Percentiles rank a stretch among this genome's conserved stretches.
Evolutionary conservation across 805 yeast species (phyloP).

Genomic region (Kodamaea nitidulidarum): DNA sequence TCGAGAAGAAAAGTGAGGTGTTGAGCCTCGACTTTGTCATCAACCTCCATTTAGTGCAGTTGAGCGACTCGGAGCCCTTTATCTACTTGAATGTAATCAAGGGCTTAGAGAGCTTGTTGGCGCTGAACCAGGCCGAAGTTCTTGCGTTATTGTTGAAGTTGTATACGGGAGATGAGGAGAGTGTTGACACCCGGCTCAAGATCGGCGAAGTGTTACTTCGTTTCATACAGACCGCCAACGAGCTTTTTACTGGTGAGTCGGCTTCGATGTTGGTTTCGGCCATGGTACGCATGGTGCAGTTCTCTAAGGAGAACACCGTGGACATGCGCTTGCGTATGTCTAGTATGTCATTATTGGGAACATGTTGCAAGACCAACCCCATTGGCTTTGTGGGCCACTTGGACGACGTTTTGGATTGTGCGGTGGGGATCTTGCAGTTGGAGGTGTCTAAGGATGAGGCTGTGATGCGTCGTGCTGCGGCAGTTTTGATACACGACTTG

Average conservation of each 20-base stretch:
- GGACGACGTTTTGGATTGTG: constrained; percentile 65
- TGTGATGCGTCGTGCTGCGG: constrained; percentile 69
- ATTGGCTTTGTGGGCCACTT: constrained; percentile 46
- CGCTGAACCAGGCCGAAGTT: constrained; percentile 34
- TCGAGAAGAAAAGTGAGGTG: constrained; percentile 46
- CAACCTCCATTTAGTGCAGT: constrained; percentile 56
- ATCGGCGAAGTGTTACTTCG: constrained; percentile 78
- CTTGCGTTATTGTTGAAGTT: constrained; percentile 35
- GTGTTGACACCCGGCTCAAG: constrained; percentile 67
- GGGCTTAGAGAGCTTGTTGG: constrained; percentile 63
- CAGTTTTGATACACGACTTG: constrained; percentile 63
- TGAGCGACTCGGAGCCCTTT: constrained; percentile 80
- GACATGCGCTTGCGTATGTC: constrained; percentile 78
- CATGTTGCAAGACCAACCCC: constrained; percentile 57
- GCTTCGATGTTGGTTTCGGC: constrained; percentile 42
- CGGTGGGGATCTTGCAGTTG: constrained; percentile 66
- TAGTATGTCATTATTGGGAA: constrained; percentile 80
- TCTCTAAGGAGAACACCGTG: constrained; percentile 19
- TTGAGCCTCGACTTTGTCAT: constrained; percentile 52
- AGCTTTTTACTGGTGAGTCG: constrained; percentile 42
- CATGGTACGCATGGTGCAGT: constrained; percentile 38
- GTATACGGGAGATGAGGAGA: constrained; percentile 29
- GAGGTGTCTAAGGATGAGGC: constrained; percentile 45
- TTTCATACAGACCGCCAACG: constrained; percentile 48
- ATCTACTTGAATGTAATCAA: constrained; percentile 81